Percentiles rank a stretch among this genome's conserved stretches.
These are phyloP conservation scores for Zygoascus ofunaensis DNA, from an alignment of 805 yeast genomes.

Conservation along the genomic window DNA sequence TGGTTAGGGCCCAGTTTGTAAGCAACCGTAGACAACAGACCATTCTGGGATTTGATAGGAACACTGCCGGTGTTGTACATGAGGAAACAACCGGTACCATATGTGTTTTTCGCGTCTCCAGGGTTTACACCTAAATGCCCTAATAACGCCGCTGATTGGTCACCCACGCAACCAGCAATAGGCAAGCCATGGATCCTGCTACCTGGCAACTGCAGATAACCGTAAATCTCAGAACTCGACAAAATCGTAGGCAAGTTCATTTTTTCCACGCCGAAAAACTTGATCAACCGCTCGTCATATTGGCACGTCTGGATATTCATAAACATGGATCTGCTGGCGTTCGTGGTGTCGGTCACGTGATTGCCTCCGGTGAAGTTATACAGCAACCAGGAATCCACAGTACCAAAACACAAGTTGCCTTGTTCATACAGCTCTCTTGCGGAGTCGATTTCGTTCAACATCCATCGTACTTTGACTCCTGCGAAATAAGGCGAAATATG, in stretches of 20 bases:
- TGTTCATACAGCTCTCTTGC: slow-evolving; percentile 60
- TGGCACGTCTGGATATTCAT: slow-evolving; percentile 70
- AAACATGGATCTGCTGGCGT: slow-evolving; percentile 85
- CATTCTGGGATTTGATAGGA: slow-evolving; percentile 64
- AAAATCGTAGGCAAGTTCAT: slow-evolving; percentile 68
- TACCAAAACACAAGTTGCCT: slow-evolving; percentile 83
- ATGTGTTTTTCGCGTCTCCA: slow-evolving; percentile 90
- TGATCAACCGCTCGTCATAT: slow-evolving; percentile 67
- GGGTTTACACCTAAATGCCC: slow-evolving; percentile 80
- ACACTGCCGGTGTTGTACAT: slow-evolving; percentile 75
- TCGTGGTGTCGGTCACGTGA: slow-evolving; percentile 78
- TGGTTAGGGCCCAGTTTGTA: slow-evolving; percentile 71
- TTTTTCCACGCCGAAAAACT: slow-evolving; percentile 72
- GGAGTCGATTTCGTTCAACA: slow-evolving; percentile 65
- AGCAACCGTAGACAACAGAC: slow-evolving; percentile 82
- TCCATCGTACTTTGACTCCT: slow-evolving; percentile 83
- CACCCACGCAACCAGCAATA: slow-evolving; percentile 85
- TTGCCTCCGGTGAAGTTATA: slow-evolving; percentile 67
- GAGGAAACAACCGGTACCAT: slow-evolving; percentile 92
- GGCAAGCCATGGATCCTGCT: slow-evolving; percentile 53
- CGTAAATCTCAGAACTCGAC: slow-evolving; percentile 71
- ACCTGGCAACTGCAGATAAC: slow-evolving; percentile 37
- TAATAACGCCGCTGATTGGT: slow-evolving; percentile 86
- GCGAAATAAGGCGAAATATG: slow-evolving; percentile 89
- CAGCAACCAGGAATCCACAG: slow-evolving; percentile 89